Conservation (phyloP, 345 rosid species). For the Iberis pinnata region DNA sequence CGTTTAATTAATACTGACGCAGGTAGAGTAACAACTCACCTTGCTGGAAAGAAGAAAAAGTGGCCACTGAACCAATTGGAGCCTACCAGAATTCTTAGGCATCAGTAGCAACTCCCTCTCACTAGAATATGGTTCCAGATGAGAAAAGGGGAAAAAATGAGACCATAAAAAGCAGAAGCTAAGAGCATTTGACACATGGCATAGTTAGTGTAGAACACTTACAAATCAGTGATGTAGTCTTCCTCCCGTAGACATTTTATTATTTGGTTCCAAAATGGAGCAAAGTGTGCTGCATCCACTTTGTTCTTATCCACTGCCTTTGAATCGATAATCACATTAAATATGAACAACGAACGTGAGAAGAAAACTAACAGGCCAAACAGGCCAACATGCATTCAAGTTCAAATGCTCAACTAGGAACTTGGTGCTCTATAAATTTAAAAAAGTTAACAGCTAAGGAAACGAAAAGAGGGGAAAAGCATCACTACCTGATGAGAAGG, state of each 20-base stretch:
- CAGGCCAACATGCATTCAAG: not conserved
- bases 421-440: conserved; percentile 1
- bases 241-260: conserved; percentile 80
- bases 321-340: conserved; percentile 23
- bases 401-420: conserved; percentile 1
- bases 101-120: conserved; percentile 90
- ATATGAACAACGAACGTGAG: conserved; percentile 12
- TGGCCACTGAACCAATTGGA: conserved; percentile 88
- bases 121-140: conserved; percentile 33
- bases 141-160: not conserved
- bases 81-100: conserved; percentile 87
- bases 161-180: conserved; percentile 6
- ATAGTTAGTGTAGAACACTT: conserved; percentile 34
- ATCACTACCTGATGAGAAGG: conserved; percentile 44
- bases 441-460: conserved; percentile 17
- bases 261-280: conserved; percentile 97
- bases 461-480: conserved; percentile 5
- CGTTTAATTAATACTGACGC: conserved; percentile 1
- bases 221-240: conserved; percentile 78
- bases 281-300: conserved; percentile 74
- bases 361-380: conserved; percentile 13
- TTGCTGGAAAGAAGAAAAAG: conserved; percentile 98
- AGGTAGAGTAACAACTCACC: conserved; percentile 38
- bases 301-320: conserved; percentile 56
- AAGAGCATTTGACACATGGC: conserved; percentile 12